Conservation (phyloP, 1,284 basidiomycete genomes). For the Heterobasidion irregulare region DNA sequence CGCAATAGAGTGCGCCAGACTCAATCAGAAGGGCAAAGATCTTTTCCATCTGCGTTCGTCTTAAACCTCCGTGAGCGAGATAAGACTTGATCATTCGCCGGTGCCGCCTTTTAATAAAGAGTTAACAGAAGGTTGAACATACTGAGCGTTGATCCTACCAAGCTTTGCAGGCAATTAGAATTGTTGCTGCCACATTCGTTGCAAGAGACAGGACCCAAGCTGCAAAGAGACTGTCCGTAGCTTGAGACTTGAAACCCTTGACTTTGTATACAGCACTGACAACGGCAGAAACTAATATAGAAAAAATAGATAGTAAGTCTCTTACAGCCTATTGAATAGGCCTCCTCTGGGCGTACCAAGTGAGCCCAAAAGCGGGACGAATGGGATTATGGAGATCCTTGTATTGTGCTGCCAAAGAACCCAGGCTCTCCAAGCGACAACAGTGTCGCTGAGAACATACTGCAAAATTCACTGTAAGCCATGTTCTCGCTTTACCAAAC, state of each 20-base stretch:
- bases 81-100: not conserved
- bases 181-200: constrained; percentile 2
- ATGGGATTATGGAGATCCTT: not conserved
- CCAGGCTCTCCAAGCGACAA: constrained; percentile 3
- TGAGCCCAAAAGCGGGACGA: not conserved
- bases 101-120: not conserved
- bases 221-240: not conserved
- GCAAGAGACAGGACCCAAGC: not conserved
- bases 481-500: not conserved
- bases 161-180: not conserved
- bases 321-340: not conserved
- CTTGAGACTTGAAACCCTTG: not conserved
- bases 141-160: not conserved
- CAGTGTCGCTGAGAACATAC: not conserved
- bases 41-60: not conserved
- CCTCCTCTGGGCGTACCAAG: not conserved
- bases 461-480: not conserved
- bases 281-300: not conserved
- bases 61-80: not conserved
- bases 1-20: not conserved
- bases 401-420: not conserved
- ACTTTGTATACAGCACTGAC: not conserved
- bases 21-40: not conserved
- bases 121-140: not conserved
- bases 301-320: not conserved